Evolutionary conservation across 2,329 filamentous ascomycete genomes (phyloP), one percentile per base, ranked within the genome.

Genomic region (Dryadomyces quercivorus): DNA sequence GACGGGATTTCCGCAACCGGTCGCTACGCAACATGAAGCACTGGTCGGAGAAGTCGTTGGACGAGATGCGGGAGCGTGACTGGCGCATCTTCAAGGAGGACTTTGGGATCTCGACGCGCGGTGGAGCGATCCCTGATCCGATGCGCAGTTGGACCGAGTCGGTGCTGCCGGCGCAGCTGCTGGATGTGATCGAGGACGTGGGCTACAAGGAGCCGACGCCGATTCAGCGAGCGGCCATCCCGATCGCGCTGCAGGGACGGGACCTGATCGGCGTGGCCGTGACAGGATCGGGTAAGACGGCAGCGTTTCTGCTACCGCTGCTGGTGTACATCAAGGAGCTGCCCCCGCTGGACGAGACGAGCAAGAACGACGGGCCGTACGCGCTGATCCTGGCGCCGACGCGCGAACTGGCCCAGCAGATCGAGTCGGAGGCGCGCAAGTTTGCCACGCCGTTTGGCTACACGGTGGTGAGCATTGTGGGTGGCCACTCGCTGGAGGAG

Each of bases 21-120:
- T 88, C 85, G 59, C 85, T 84, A 38, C 76, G 95, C 55, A 49
- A 57, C 43, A 91, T 94, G 62, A 91, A 91, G 68, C 90, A 95
- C 69, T 98, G 93, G 93, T 90, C 87, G 54, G 88, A 96, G 66
- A 98, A 98, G 81, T 80, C 78, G 58, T 74, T 97, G 59, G 82
- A 87, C 15, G 88, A 95, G 63, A 98, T 98, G 93, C 87, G 89
- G 59, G 91, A 97, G 71, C 80, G 93, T 67, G 93, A 98, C 70
- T 98, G 93, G 93, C 88, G 93, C 66, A 97, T 98, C 63, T 96
- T 98, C 82, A 98, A 97, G 71, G 93, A 97, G 69, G 91, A 98
- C 69, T 97, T 95, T 72, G 94, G 93, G 62, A 98, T 98, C 66
- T 78, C 85, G 44, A 96, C 90, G 9, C 97, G 95, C 69, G 93